Evolutionary conservation across 108 stramenopile species (phyloP), one percentile per base, ranked within the genome.

Genomic region (Cylindrotheca closterium): DNA sequence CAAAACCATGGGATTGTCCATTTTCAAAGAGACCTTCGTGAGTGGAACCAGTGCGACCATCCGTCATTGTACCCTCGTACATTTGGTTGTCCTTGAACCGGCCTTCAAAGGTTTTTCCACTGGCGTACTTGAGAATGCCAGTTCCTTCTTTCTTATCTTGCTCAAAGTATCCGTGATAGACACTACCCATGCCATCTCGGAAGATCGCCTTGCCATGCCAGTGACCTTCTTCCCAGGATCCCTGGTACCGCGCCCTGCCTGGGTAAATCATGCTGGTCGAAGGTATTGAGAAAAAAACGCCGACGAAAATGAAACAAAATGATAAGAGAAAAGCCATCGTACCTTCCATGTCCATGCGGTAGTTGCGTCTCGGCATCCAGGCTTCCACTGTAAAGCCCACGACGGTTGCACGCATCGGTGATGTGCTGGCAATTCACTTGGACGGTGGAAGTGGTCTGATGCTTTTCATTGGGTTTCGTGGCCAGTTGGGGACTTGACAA

Each of bases 11-110:
- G 28, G 59, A 33, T 30, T 60, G 32, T 28, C 58, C 31, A 57
- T 67, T 47, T 25, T 60, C 59, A 29, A 66, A 58, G 21, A 60
- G 42, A 0, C 73, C 73, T 31, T 67, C 66, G 62, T 74, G 67
- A 21, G 3, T 27, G 45, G 59, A 64, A 5, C 73, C 74, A 10
- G 37, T 42, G 25, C 70, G 29, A 1, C 7, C 27, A 32, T 54
- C 70, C 12, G 19, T 45, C 56, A 70, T 51, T 28, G 7, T 46
- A 5, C 75, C 70, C 52, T 65, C 75, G 15, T 61, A n/a, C 48
- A 58, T 65, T 58, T 42, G 51, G 28, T 58, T 58, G 21, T 22
- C 51, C 2, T 58, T 48, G 23, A 51, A 73, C 34, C 61, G 58
- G 32, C 74, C 68, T 25, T 75, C 46, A 46, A 67, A 67, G 7